These are phyloP conservation scores for Clonostachys sp. DNA, from an alignment of 2,329 filamentous ascomycete genomes.

Conservation along the genomic window DNA sequence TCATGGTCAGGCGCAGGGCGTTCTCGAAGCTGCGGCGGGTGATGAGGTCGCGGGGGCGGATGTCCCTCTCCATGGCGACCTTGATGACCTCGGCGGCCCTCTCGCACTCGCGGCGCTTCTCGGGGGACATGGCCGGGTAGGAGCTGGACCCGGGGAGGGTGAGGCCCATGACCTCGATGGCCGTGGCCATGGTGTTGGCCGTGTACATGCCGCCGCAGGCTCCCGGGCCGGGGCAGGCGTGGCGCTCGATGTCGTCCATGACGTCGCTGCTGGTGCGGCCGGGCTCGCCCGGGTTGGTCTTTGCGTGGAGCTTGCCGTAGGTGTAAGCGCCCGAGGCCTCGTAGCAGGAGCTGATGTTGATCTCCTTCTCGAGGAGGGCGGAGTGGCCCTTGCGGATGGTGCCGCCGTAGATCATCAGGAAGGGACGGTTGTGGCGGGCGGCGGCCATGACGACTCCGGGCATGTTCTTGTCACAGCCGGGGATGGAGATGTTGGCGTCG, in stretches of 20 bases:
- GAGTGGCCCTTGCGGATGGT: conserved; percentile 87
- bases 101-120: conserved; percentile 83
- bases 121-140: conserved; percentile 73
- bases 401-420: conserved; percentile 93
- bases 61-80: conserved; percentile 75
- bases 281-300: conserved; percentile 54
- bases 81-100: conserved; percentile 76
- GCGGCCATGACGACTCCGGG: conserved; percentile 88
- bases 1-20: conserved; percentile 85
- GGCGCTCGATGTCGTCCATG: conserved; percentile 74
- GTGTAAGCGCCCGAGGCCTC: conserved; percentile 80
- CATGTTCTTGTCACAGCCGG: conserved; percentile 98
- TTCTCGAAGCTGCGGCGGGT: conserved; percentile 83
- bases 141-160: conserved; percentile 80
- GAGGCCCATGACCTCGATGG: conserved; percentile 87
- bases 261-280: conserved; percentile 72
- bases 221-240: conserved; percentile 63
- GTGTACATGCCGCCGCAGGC: conserved; percentile 89
- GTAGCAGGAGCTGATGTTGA: conserved; percentile 88
- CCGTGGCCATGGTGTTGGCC: conserved; percentile 89
- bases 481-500: conserved; percentile 89
- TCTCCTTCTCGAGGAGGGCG: conserved; percentile 65
- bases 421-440: conserved; percentile 85
- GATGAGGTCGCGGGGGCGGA: conserved; percentile 74
- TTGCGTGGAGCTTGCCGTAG: conserved; percentile 72